These are phyloP conservation scores for Dactylorhiza incarnata DNA, from an alignment of 106 monocot species.

Conservation along the genomic window DNA sequence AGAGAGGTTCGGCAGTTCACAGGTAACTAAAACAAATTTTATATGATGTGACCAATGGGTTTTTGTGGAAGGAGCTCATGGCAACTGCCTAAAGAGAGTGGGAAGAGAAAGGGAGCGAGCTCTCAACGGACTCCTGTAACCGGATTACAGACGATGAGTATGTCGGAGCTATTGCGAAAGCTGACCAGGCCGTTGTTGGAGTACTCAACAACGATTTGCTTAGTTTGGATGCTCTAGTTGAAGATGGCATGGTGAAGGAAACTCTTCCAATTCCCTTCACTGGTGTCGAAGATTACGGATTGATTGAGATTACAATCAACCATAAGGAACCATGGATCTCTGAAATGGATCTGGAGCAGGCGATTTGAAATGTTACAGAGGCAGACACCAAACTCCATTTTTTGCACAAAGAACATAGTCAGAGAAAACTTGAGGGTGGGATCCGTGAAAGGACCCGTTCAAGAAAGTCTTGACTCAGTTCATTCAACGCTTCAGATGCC, in stretches of 20 bases:
- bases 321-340: conserved; percentile 82
- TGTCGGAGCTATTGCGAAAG: conserved; percentile 20
- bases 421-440: conserved; percentile 66
- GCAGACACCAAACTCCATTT: conserved; percentile 42
- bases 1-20: conserved; percentile 38
- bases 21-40: conserved; percentile 40
- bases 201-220: conserved; percentile 54
- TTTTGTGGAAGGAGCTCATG: conserved; percentile 28
- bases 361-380: conserved; percentile 46
- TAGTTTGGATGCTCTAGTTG: not conserved
- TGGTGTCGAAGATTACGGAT: conserved; percentile 43
- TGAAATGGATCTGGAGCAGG: conserved; percentile 48
- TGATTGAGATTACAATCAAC: conserved; percentile 34
- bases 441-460: conserved; percentile 63
- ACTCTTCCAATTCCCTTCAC: conserved; percentile 45
- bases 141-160: conserved; percentile 50
- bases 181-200: conserved; percentile 50
- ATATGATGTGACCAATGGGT: conserved; percentile 12
- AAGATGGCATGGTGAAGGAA: conserved; percentile 7
- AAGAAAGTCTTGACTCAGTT: conserved; percentile 71
- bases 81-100: conserved; percentile 51
- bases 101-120: conserved; percentile 21
- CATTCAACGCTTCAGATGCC: conserved; percentile 35
- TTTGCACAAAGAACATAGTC: conserved; percentile 64
- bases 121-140: conserved; percentile 50